Percentiles rank a stretch among this genome's conserved stretches.
Evolutionary conservation across 1,139 yeast species (phyloP).

Genomic region (Williopsis jadinii): DNA sequence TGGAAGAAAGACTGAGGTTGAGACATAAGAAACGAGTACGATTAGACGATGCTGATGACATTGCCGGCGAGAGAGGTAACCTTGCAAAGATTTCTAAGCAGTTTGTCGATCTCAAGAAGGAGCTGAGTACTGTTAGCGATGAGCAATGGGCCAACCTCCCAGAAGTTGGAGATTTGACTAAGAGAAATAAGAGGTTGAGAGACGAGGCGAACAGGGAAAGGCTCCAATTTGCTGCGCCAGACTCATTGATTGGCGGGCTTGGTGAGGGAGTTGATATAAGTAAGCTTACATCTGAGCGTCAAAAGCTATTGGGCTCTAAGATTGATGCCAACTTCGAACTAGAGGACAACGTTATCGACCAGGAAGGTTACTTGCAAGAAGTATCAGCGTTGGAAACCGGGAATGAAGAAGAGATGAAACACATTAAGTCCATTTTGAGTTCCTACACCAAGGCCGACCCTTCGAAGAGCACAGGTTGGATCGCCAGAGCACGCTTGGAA

Average conservation of each 20-base stretch:
- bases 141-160: conserved; percentile 82
- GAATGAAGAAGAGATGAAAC: conserved; percentile 40
- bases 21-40: conserved; percentile 30
- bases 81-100: conserved; percentile 33
- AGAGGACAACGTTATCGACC: conserved; percentile 26
- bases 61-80: conserved; percentile 12
- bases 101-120: conserved; percentile 57
- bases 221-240: conserved; percentile 81
- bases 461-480: conserved; percentile 73
- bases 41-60: conserved; percentile 22
- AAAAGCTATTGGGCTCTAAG: conserved; percentile 26
- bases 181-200: conserved; percentile 67
- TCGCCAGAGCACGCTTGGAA: conserved; percentile 79
- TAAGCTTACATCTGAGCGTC: conserved; percentile 31
- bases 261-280: conserved; percentile 25
- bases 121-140: conserved; percentile 48
- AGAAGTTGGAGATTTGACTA: conserved; percentile 83
- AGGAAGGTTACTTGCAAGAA: conserved; percentile 34
- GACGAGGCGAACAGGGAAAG: conserved; percentile 56
- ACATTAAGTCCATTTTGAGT: conserved; percentile 53
- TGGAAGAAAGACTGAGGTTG: conserved; percentile 50
- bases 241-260: conserved; percentile 42
- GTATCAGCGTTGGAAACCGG: conserved; percentile 23
- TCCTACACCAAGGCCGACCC: conserved; percentile 75
- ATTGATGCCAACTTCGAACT: conserved; percentile 28